Conservation (phyloP, 1,284 basidiomycete genomes). For the Schizophyllum amplum region DNA sequence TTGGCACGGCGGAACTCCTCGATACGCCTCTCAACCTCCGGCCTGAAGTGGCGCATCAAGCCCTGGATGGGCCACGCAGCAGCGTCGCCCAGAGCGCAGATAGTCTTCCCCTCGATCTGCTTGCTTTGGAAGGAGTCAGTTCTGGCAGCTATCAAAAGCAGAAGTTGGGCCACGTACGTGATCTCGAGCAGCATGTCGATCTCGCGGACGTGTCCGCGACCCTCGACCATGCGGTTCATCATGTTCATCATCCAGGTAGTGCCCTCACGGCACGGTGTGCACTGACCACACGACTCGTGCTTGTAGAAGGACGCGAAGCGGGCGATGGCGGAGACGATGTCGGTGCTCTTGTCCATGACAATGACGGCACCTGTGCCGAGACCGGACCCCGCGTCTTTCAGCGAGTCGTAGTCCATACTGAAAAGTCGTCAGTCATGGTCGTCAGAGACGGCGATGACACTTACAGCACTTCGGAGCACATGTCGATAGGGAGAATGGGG, state of each 20-base stretch:
- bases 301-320: conserved; percentile 92
- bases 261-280: conserved; percentile 93
- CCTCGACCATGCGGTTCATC: conserved; percentile 91
- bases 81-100: conserved; percentile 95
- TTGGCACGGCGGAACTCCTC: conserved; percentile 70
- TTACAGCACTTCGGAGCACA: conserved; percentile 79
- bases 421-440: conserved; percentile 4
- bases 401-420: conserved; percentile 97
- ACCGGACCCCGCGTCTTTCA: conserved; percentile 92
- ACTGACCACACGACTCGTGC: conserved; percentile 98
- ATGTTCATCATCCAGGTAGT: conserved; percentile 99
- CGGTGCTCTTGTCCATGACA: conserved; percentile 97
- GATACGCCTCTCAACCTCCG: conserved; percentile 87
- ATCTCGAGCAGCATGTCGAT: conserved; percentile 96
- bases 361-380: conserved; percentile 98
- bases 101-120: conserved; percentile 94
- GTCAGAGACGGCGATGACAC: conserved; percentile 22
- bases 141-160: conserved; percentile 6
- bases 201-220: conserved; percentile 85
- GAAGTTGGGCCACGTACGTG: conserved; percentile 43
- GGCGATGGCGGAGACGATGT: conserved; percentile 88
- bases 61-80: conserved; percentile 99
- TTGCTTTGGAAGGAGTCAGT: conserved; percentile 46
- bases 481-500: conserved; percentile 82
- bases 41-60: conserved; percentile 94